Percentiles rank a stretch among this genome's conserved stretches.
Conservation (phyloP, 768 basidiomycete genomes). For the Pleurotus giganteus region DNA sequence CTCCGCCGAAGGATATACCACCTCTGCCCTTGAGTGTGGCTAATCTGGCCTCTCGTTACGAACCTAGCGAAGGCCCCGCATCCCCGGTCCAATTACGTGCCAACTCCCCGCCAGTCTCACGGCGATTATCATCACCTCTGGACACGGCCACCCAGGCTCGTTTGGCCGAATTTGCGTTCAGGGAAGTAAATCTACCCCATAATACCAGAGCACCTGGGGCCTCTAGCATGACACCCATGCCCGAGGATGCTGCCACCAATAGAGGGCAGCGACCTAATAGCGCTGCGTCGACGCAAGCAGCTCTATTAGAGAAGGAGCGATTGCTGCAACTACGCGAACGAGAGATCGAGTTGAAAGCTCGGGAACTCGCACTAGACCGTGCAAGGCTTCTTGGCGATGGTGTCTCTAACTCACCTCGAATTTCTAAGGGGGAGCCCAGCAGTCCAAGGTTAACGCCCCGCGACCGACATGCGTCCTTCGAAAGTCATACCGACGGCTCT, state of each 20-base stretch:
- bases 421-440: slow-evolving; percentile 12
- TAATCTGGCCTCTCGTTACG: slow-evolving; percentile 62
- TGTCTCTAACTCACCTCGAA: slow-evolving; percentile 4
- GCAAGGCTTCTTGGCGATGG: slow-evolving; percentile 37
- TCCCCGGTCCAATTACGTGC: slow-evolving; percentile 35
- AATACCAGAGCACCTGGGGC: background rate
- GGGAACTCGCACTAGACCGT: slow-evolving; percentile 59
- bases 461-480: slow-evolving; percentile 8
- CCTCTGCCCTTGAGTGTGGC: slow-evolving; percentile 63
- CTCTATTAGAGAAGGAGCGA: slow-evolving; percentile 54
- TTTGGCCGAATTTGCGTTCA: slow-evolving; percentile 20
- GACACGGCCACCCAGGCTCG: slow-evolving; percentile 20
- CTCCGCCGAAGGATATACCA: slow-evolving; percentile 59
- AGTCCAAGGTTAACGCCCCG: background rate
- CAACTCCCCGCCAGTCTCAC: slow-evolving; percentile 30
- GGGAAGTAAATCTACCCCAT: background rate
- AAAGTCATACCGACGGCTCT: background rate
- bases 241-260: slow-evolving; percentile 24
- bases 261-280: slow-evolving; percentile 39
- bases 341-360: slow-evolving; percentile 49
- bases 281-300: slow-evolving; percentile 50
- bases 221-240: slow-evolving; percentile 2
- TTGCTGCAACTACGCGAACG: slow-evolving; percentile 51
- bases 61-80: slow-evolving; percentile 39
- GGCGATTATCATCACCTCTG: slow-evolving; percentile 18